Base-by-base conservation (phyloP, 129 eudicot species). In the Ambrosia trifida region DNA sequence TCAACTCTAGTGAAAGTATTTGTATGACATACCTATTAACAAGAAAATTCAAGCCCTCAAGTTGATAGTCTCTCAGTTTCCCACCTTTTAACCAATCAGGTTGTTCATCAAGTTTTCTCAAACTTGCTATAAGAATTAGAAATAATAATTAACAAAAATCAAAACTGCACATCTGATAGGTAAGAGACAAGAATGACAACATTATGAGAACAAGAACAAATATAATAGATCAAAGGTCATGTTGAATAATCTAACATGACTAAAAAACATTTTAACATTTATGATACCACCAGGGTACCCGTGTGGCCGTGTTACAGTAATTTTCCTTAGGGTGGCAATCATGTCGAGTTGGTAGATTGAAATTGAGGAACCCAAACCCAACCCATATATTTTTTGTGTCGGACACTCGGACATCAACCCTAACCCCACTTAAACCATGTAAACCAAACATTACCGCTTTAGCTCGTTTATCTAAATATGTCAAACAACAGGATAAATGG, bases 41-140 rank as follows among this genome's bases (percentile, higher is more conserved):
- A 54, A 95, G 91, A 73, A 95, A 95, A 80, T 95, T 95, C 80
- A 95, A 79, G 52, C 99, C 99, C 83, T 95, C 99, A 52, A 95
- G 99, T 78, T 95, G 99, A 88, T 95, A 95, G 79, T 95, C 99
- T 68, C 99, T 90, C 59, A 95, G 88, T 46, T 95, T 90, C 24
- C 99, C 99, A 28, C 96, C 99, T 80, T 81, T 90, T 80, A 95
- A 76, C 99, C 99, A 95, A 62, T 88, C 97, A 59, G 99, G 99
- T 81, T 95, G 99, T 82, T 88, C 97, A 76, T 95, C 99, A 83
- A 95, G 97, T 82, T 86, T 95, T 89, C 99, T 84, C 79, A 95
- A 84, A 74, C 94, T 95, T 79, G 84, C 99, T 95, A 68, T 56
- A 78, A 78, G 77, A 43, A 84, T 32, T 12, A 12, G 18, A 58